Evolutionary conservation across 2,329 filamentous ascomycete genomes (phyloP).

Genomic region (Xylariaceae sp.): DNA sequence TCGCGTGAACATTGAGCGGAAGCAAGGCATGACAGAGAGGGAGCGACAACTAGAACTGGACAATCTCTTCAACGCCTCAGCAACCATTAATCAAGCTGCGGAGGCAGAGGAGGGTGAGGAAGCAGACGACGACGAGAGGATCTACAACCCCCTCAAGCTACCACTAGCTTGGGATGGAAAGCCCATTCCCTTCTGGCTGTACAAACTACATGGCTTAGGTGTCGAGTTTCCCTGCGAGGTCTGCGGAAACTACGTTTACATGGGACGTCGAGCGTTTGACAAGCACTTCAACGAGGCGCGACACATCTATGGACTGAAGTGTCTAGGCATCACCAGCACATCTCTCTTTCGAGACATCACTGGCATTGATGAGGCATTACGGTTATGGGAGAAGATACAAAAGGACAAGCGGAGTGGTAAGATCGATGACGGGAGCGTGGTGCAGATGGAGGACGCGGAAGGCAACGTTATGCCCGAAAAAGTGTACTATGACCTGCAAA

Average conservation of each 20-base stretch:
- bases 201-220: constrained; percentile 91
- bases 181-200: constrained; percentile 98
- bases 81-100: constrained; percentile 43
- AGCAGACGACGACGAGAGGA: constrained; percentile 75
- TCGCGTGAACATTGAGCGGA: constrained; percentile 89
- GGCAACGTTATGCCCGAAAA: constrained; percentile 99
- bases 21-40: constrained; percentile 94
- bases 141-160: constrained; percentile 95
- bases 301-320: constrained; percentile 91
- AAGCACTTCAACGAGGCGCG: constrained; percentile 96
- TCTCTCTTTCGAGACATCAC: constrained; percentile 92
- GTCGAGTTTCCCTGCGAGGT: constrained; percentile 96
- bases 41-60: constrained; percentile 93
- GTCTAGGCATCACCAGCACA: constrained; percentile 87
- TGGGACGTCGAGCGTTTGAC: constrained; percentile 91
- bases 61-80: constrained; percentile 61
- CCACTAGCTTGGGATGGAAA: constrained; percentile 98
- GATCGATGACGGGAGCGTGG: constrained; percentile 73
- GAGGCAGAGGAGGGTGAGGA: constrained; percentile 65
- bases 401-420: constrained; percentile 75
- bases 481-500: constrained; percentile 92
- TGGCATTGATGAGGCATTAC: constrained; percentile 80
- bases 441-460: constrained; percentile 97
- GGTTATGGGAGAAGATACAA: constrained; percentile 91
- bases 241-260: constrained; percentile 98